Percentiles rank a stretch among this genome's conserved stretches.
Evolutionary conservation across 2,329 filamentous ascomycete species (phyloP).

Genomic region (Fusarium nematophilum): DNA sequence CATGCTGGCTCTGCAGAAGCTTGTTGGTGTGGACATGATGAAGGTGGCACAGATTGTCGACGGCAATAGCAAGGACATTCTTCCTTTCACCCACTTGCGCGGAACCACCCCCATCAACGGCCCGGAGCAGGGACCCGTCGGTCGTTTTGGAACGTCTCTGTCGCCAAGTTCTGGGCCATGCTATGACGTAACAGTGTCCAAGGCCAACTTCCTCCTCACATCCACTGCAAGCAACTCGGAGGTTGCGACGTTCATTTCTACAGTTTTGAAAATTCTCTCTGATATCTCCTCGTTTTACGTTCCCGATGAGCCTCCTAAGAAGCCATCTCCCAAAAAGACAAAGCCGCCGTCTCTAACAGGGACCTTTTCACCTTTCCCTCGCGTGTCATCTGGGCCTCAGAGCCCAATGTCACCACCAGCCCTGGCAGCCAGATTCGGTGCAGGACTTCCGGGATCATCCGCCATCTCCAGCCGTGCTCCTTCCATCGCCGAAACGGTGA

Average conservation of each 20-base stretch:
- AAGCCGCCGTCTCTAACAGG: conserved; percentile 45
- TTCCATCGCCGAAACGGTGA: conserved; percentile 49
- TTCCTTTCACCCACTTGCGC: conserved; percentile 55
- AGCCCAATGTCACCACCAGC: conserved; percentile 38
- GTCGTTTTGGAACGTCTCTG: conserved; percentile 32
- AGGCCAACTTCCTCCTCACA: conserved; percentile 68
- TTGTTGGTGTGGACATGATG: conserved; percentile 67
- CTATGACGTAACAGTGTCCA: conserved; percentile 54
- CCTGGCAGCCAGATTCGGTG: conserved; percentile 17
- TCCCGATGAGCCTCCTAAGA: conserved; percentile 49
- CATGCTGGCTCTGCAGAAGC: conserved; percentile 66
- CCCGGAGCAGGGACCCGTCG: conserved; percentile 38
- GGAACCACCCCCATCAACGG: conserved; percentile 46
- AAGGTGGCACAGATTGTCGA: conserved; percentile 69
- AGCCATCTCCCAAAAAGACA: conserved; percentile 32
- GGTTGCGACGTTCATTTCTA: conserved; percentile 64
- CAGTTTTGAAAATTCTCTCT: conserved; percentile 59
- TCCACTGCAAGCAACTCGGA: conserved; percentile 65
- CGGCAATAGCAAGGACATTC: conserved; percentile 51
- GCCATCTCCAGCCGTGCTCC: conserved; percentile 41
- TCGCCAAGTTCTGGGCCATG: conserved; percentile 42
- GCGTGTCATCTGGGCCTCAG: conserved; percentile 32
- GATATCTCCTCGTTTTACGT: conserved; percentile 55
- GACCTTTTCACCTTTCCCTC: conserved; percentile 48
- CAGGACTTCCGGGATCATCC: conserved; percentile 19